Base-by-base conservation (phyloP, 495 filamentous ascomycete genomes). In the Immersiella caudata region DNA sequence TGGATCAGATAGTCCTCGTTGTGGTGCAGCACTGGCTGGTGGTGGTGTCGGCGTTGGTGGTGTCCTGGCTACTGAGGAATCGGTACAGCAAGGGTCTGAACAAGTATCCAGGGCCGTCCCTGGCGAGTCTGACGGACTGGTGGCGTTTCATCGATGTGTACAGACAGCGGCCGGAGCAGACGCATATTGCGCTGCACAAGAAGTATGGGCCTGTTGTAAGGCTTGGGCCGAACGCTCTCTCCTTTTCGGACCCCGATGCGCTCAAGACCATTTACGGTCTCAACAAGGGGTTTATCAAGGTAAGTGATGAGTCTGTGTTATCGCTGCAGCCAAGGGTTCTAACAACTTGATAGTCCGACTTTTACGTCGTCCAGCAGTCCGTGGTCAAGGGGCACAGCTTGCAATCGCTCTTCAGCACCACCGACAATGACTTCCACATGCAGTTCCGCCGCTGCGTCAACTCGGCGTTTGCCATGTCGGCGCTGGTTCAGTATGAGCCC, bases 281-380 rank as follows among this genome's bases (percentile, higher is more conserved):
- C 64, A 93, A 93, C 72, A 93, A 93, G 76, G 90, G 90, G n/a
- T 92, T 92, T 73, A 80, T 79, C 64, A 94, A 94, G 84, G 89
- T 91, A 67, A 54, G 76, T 20, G 62, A 29, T 49, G 40, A 18
- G 14, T 2, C 16, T 26, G 20, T 67, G 62, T 33, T 69, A 16
- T 18, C 3, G 14, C 16, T 25, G 20, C n/a, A 61, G 24, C 18
- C 9, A 21, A 16, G 24, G 49, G n/a, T 62, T n/a, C 69, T 79
- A n/a, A 79, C 62, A 11, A 20, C 8, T 33, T 5, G 11, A 29
- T 66, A 91, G 89, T 90, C 89, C 50, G 86, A 88, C 36, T 90
- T 91, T 74, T 92, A 91, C 72, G 81, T 87, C 22, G 88, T 91
- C 29, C 88, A 90, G 71, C 83, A 88, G 76, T 84, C 87, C 0